These are phyloP conservation scores for Monilinia aucupariae DNA, from an alignment of 2,329 filamentous ascomycete species.

Conservation along the genomic window DNA sequence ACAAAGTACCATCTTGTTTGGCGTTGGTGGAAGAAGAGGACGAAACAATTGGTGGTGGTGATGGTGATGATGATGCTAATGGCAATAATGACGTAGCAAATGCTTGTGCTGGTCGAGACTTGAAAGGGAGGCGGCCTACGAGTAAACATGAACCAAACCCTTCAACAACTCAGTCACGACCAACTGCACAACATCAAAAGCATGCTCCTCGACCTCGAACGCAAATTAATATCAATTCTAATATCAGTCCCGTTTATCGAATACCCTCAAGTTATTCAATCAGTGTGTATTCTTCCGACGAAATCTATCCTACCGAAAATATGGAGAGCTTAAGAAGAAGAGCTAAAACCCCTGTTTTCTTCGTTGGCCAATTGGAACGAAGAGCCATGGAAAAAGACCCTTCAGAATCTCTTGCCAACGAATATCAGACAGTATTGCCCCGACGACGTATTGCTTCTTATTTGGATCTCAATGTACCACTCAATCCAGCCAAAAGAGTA, in stretches of 20 bases:
- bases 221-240: neutral
- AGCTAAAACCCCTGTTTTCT: conserved; percentile 32
- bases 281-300: conserved; percentile 18
- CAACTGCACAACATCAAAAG: neutral
- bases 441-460: conserved; percentile 15
- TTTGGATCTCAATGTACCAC: conserved; percentile 11
- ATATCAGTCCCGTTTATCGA: neutral
- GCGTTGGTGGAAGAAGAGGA: conserved; percentile 11
- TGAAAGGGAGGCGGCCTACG: neutral
- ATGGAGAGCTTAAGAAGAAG: conserved; percentile 17
- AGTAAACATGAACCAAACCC: conserved; percentile 4
- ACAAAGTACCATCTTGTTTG: conserved; percentile 19
- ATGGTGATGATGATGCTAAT: no score
- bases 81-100: conserved; percentile 12
- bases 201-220: neutral
- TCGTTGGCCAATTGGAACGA: conserved; percentile 30
- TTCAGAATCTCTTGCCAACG: conserved; percentile 25
- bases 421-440: conserved; percentile 26
- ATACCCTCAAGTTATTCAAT: conserved; percentile 16
- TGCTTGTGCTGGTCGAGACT: conserved; percentile 3
- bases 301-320: neutral
- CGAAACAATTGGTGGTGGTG: neutral
- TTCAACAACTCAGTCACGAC: conserved; percentile 11
- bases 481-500: conserved; percentile 15
- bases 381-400: conserved; percentile 17